Percentiles rank a stretch among this genome's conserved stretches.
Conservation (phyloP, 2,329 filamentous ascomycete genomes). For the Polychaeton citri region DNA sequence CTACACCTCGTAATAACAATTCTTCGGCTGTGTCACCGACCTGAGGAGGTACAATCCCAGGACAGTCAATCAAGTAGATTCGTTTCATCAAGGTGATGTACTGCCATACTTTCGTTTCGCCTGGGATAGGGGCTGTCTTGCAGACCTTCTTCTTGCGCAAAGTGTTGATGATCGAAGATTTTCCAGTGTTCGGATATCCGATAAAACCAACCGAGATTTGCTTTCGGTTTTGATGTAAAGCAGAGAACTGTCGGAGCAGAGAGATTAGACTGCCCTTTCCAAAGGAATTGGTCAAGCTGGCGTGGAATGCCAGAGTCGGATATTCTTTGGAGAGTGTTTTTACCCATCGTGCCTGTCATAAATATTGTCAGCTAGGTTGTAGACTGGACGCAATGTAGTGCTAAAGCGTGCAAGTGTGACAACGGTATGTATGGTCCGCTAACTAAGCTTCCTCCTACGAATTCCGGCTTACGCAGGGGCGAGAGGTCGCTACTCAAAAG, state of each 20-base stretch:
- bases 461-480: slow-evolving; percentile 51
- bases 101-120: slow-evolving; percentile 96
- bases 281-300: slow-evolving; percentile 88
- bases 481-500: slow-evolving; percentile 95
- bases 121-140: slow-evolving; percentile 84
- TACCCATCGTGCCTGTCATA: slow-evolving; percentile 75
- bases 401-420: neutral
- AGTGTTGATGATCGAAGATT: slow-evolving; percentile 95
- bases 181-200: slow-evolving; percentile 85
- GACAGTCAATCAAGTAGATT: slow-evolving; percentile 92
- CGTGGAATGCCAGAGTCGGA: slow-evolving; percentile 88
- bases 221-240: slow-evolving; percentile 77
- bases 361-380: slow-evolving; percentile 17
- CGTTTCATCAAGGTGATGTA: slow-evolving; percentile 92
- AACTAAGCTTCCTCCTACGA: slow-evolving; percentile 98
- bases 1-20: slow-evolving; percentile 78
- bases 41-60: slow-evolving; percentile 87
- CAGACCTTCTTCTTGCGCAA: slow-evolving; percentile 88
- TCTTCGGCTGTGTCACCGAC: slow-evolving; percentile 73
- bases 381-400: neutral
- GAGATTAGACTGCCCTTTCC: slow-evolving; percentile 91
- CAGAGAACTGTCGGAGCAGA: slow-evolving; percentile 82
- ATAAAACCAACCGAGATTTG: slow-evolving; percentile 89
- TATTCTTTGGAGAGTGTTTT: slow-evolving; percentile 76
- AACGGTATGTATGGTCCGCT: slow-evolving; percentile 69